These are phyloP conservation scores for Actinomucor elegans DNA, from an alignment of 371 early-diverging fungal species.

Conservation along the genomic window DNA sequence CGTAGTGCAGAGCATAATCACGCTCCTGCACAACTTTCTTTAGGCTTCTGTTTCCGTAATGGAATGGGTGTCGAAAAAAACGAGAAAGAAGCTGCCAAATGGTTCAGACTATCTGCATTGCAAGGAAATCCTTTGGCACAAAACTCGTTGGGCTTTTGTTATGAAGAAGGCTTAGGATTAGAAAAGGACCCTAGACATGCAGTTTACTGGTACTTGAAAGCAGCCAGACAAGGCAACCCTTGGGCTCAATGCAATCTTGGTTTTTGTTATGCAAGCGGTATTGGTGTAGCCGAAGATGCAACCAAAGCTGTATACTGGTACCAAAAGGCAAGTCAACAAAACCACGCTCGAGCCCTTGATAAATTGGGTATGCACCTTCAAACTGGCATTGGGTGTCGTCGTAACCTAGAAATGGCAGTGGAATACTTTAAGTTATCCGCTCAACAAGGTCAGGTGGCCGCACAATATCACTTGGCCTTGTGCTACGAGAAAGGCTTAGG, in stretches of 20 bases:
- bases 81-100: conserved; percentile 64
- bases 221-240: conserved; percentile 65
- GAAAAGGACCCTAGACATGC: conserved; percentile 53
- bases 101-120: conserved; percentile 67
- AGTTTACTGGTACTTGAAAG: conserved; percentile 60
- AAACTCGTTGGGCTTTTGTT: conserved; percentile 86
- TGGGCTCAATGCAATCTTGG: conserved; percentile 77
- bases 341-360: conserved; percentile 69
- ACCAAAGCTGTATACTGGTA: conserved; percentile 62
- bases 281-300: conserved; percentile 62
- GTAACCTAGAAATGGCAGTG: conserved; percentile 57
- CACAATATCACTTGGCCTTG: conserved; percentile 64
- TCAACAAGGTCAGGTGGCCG: conserved; percentile 61
- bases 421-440: conserved; percentile 64
- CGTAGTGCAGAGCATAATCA: conserved; percentile 65
- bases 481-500: conserved; percentile 71
- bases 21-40: conserved; percentile 71
- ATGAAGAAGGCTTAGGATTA: conserved; percentile 74
- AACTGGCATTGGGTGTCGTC: conserved; percentile 67
- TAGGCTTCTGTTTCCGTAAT: conserved; percentile 85
- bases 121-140: conserved; percentile 78
- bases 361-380: conserved; percentile 78
- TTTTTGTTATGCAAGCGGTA: conserved; percentile 70
- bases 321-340: conserved; percentile 59
- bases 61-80: conserved; percentile 72